phyloP scores from a whole-genome alignment of 257 asterid species.

The Solanum piurae region DNA sequence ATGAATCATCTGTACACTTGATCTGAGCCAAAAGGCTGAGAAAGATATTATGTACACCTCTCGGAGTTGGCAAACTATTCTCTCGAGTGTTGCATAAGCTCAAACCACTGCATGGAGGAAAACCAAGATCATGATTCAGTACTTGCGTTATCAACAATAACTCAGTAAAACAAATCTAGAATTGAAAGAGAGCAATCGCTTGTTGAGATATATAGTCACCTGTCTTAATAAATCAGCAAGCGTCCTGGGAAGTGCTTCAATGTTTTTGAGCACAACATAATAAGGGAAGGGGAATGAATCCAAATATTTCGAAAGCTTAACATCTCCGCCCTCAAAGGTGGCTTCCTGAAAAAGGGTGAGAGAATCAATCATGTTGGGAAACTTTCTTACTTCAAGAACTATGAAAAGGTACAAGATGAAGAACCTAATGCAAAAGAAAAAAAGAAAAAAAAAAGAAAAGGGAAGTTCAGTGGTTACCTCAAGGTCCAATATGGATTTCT shows the following conservation, averaged over 20 bases:
- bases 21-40: conserved; percentile 47
- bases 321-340: conserved; percentile 24
- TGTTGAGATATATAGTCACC: conserved; percentile 15
- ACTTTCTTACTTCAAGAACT: background rate
- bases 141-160: background rate
- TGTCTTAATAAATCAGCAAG: conserved; percentile 90
- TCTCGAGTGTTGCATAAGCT: conserved; percentile 70
- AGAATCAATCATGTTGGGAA: background rate
- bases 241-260: conserved; percentile 82
- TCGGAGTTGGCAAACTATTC: conserved; percentile 11
- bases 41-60: conserved; percentile 21
- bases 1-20: conserved; percentile 21
- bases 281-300: conserved; percentile 89
- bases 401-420: background rate
- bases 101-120: conserved; percentile 66
- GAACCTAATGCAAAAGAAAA: background rate
- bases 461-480: conserved; percentile 21
- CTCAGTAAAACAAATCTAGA: background rate
- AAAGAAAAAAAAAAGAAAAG: background rate
- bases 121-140: background rate
- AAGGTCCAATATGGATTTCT: conserved; percentile 56
- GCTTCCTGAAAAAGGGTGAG: conserved; percentile 41
- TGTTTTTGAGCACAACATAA: conserved; percentile 71
- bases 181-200: background rate
- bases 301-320: conserved; percentile 37